Percentiles rank a stretch among this genome's conserved stretches.
Evolutionary conservation across 371 early-diverging fungal genomes (phyloP).

Genomic region (Mycotypha africana): DNA sequence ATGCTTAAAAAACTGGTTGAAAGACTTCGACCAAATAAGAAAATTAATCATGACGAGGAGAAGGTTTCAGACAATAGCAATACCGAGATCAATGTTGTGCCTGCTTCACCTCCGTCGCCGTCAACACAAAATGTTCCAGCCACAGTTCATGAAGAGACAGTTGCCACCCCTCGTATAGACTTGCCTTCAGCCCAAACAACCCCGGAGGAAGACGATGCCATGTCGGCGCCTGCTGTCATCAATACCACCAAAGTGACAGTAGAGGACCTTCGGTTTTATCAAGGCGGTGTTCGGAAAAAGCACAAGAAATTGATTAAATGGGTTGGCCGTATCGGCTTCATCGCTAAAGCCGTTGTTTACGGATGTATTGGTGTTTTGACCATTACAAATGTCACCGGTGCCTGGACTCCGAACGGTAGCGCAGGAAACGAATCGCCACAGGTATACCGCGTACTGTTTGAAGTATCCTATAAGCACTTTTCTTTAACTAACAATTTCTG

Average conservation of each 20-base stretch:
- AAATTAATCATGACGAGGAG: too few relatives aligned
- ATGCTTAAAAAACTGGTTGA: too few relatives aligned
- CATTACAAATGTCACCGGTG: conserved; percentile 31
- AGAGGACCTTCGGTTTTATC: conserved; percentile 14
- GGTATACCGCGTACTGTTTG: conserved; percentile 7
- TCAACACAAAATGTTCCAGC: background rate
- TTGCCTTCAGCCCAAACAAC: too few relatives aligned
- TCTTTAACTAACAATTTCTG: background rate
- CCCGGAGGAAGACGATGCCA: too few relatives aligned
- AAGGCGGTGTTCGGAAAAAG: conserved; percentile 18
- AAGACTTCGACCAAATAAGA: too few relatives aligned
- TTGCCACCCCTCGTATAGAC: background rate
- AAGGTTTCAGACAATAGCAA: too few relatives aligned
- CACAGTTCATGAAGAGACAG: background rate
- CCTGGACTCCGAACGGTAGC: conserved; percentile 37
- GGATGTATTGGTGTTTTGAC: conserved; percentile 43
- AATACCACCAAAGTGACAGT: background rate
- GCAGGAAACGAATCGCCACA: conserved; percentile 40
- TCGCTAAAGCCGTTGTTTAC: conserved; percentile 43
- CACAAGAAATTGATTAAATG: conserved; percentile 10
- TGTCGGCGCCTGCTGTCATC: background rate
- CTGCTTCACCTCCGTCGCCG: background rate
- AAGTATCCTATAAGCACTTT: background rate
- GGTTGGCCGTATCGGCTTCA: conserved; percentile 34
- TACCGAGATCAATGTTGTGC: background rate